phyloP scores from a whole-genome alignment of 73 alveolate species.

The Paramecium caudatum region DNA sequence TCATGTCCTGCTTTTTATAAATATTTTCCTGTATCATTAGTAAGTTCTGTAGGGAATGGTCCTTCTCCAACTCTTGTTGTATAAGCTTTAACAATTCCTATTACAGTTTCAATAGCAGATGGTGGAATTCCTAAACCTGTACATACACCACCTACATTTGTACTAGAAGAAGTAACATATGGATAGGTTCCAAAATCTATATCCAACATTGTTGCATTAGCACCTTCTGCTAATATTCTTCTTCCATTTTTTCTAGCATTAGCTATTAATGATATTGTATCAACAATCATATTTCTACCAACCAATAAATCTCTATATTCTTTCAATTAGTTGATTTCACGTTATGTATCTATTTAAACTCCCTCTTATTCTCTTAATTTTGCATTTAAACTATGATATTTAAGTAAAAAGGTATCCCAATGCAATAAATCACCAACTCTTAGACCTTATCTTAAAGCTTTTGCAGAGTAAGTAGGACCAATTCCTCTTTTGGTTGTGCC shows the following conservation, averaged over 20 bases:
- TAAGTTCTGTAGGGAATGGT: conserved; percentile 97
- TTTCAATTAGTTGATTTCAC: conserved; percentile 81
- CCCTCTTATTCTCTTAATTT: conserved; percentile 74
- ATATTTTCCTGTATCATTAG: conserved; percentile 83
- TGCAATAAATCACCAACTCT: conserved; percentile 93
- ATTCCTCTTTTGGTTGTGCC: conserved; percentile 98
- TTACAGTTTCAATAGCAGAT: conserved; percentile 88
- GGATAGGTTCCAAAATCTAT: conserved; percentile 99
- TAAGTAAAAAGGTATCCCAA: conserved; percentile 87
- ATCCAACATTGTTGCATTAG: conserved; percentile 97
- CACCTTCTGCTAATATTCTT: conserved; percentile 94
- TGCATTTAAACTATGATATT: conserved; percentile 75
- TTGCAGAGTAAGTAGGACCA: conserved; percentile 97
- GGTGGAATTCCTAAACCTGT: conserved; percentile 98
- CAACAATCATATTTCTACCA: conserved; percentile 84
- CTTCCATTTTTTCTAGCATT: conserved; percentile 74
- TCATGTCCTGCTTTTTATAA: conserved; percentile 94
- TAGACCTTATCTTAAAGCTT: conserved; percentile 89
- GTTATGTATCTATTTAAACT: conserved; percentile 62
- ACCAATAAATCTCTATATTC: conserved; percentile 80
- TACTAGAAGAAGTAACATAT: conserved; percentile 94
- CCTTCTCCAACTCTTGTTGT: conserved; percentile 99
- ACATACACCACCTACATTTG: conserved; percentile 97
- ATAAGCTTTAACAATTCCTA: conserved; percentile 97
- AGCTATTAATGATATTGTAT: conserved; percentile 79